Percentiles rank a stretch among this genome's conserved stretches.
These are phyloP conservation scores for Gonapodya prolifera DNA, from an alignment of 192 early-diverging fungal genomes.

Conservation along the genomic window DNA sequence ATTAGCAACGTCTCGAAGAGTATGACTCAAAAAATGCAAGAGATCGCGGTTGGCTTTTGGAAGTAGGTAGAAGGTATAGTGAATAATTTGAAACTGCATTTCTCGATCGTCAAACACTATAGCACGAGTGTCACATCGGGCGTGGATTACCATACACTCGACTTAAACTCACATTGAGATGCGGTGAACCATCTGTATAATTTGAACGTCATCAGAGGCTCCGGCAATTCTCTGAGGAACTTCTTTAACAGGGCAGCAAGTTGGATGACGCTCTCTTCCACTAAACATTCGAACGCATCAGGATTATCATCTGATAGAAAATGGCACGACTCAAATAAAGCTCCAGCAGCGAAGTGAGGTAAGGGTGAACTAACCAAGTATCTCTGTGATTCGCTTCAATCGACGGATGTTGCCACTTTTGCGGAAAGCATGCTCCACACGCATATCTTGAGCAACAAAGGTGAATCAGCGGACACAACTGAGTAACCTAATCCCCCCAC, in stretches of 20 bases:
- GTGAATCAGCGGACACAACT: conserved; percentile 4
- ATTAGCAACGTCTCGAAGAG: conserved; percentile 68
- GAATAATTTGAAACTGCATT: conserved; percentile 48
- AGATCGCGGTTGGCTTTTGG: conserved; percentile 86
- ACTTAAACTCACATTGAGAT: conserved; percentile 29
- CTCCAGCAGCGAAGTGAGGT: too few species aligned
- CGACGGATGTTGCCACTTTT: conserved; percentile 95
- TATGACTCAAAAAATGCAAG: conserved; percentile 76
- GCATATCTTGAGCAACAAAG: conserved; percentile 39
- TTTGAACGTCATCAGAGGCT: conserved; percentile 83
- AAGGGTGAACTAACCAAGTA: conserved; percentile 24
- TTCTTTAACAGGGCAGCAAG: conserved; percentile 93
- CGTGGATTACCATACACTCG: neutral
- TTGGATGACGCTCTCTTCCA: conserved; percentile 71
- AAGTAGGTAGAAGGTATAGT: conserved; percentile 68
- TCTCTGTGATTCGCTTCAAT: conserved; percentile 72
- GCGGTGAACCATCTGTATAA: conserved; percentile 75
- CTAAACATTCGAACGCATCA: conserved; percentile 49
- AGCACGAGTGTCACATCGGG: conserved; percentile 6
- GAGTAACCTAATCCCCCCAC: neutral
- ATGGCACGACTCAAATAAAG: too few species aligned
- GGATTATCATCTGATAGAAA: conserved; percentile 64
- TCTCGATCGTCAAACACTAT: conserved; percentile 32
- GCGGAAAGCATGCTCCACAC: conserved; percentile 87
- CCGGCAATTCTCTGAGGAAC: conserved; percentile 89